phyloP scores from a whole-genome alignment of 139 green algal species.

The Chlamydomonas schloesseri region DNA sequence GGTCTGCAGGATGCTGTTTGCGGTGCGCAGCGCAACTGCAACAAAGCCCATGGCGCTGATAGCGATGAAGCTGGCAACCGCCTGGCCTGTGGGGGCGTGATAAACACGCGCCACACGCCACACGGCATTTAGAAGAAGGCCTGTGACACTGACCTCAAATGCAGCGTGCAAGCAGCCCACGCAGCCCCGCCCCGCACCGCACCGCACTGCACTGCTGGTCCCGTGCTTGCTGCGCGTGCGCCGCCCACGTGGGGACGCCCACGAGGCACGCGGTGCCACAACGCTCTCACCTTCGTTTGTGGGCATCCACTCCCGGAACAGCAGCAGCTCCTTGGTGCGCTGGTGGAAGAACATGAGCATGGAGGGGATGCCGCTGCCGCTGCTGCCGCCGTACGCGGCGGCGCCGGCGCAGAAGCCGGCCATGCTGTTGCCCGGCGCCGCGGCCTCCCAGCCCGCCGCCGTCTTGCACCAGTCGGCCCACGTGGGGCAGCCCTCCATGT shows the following conservation, averaged over 20 bases:
- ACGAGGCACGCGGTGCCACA: too few species aligned
- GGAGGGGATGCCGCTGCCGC: constrained; percentile 39
- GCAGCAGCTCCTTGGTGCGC: constrained; percentile 48
- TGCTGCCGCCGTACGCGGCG: neutral
- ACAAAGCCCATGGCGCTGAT: constrained; percentile 39
- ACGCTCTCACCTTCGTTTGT: constrained; percentile 42
- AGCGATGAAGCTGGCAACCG: constrained; percentile 22
- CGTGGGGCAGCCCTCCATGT: constrained; percentile 43
- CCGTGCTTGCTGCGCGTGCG: too few species aligned
- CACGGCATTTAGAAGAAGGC: too few species aligned
- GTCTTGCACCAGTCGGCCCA: constrained; percentile 42
- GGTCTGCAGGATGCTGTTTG: neutral
- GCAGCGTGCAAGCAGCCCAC: too few species aligned
- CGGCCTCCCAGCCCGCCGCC: neutral
- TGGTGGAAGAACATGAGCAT: constrained; percentile 74
- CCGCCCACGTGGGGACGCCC: too few species aligned
- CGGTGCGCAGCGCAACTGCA: constrained; percentile 34
- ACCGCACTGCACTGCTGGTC: too few species aligned
- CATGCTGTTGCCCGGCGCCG: neutral
- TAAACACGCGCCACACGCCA: too few species aligned
- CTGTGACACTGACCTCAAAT: too few species aligned
- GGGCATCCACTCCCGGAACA: constrained; percentile 57
- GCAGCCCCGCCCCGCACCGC: too few species aligned
- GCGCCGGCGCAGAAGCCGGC: constrained; percentile 16
- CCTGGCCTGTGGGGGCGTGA: constrained; percentile 20